phyloP scores from a whole-genome alignment of 352 stramenopile species.

The Phytophthora nicotianae region DNA sequence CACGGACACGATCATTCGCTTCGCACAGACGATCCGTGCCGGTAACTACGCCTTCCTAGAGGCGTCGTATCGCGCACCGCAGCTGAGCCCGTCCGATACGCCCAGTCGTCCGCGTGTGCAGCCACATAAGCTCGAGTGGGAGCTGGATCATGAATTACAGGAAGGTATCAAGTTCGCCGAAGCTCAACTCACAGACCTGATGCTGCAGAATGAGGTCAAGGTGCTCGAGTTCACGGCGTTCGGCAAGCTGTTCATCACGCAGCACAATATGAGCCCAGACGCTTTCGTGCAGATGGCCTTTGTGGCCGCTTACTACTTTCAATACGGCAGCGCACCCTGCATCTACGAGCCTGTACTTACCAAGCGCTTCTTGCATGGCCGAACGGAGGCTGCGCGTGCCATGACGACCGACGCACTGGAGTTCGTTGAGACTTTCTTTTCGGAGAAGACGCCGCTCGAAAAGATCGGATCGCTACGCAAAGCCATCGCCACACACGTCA shows the following conservation, averaged over 20 bases:
- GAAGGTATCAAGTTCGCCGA: conserved; percentile 94
- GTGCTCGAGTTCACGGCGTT: conserved; percentile 95
- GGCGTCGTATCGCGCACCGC: conserved; percentile 73
- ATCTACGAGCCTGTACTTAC: conserved; percentile 96
- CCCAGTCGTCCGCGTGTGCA: conserved; percentile 52
- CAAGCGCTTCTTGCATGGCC: conserved; percentile 94
- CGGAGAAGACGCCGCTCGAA: conserved; percentile 78
- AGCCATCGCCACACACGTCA: conserved; percentile 89
- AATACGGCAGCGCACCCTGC: conserved; percentile 90
- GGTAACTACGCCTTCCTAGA: conserved; percentile 78
- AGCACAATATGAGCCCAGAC: conserved; percentile 93
- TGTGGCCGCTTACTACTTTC: conserved; percentile 93
- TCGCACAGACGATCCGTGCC: conserved; percentile 93
- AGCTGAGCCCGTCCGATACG: conserved; percentile 47
- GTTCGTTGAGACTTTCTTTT: conserved; percentile 92
- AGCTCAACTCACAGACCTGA: conserved; percentile 93
- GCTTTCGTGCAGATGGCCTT: conserved; percentile 97
- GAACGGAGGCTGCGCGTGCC: conserved; percentile 94
- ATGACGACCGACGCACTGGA: conserved; percentile 90
- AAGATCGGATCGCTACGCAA: conserved; percentile 89
- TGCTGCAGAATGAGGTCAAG: conserved; percentile 93
- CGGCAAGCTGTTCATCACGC: conserved; percentile 91
- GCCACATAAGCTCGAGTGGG: conserved; percentile 93
- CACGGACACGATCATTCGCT: conserved; percentile 92
- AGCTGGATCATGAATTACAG: conserved; percentile 77